phyloP scores from a whole-genome alignment of 495 filamentous ascomycete genomes.

The Cudoniella acicularis region DNA sequence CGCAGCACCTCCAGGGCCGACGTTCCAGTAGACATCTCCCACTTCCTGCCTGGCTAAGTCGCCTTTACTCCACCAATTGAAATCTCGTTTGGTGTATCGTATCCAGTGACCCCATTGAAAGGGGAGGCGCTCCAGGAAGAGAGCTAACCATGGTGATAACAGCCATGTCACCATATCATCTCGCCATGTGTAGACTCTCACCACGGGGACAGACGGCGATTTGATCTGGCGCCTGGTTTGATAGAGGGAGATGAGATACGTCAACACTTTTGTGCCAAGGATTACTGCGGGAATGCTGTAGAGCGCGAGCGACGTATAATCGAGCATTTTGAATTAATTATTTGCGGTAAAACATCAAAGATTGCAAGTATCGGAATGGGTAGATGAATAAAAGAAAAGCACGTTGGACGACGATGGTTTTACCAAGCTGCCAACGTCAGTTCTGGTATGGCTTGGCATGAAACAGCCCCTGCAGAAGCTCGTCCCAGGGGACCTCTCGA shows the following conservation, averaged over 20 bases:
- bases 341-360: too few species aligned
- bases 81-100: conserved; percentile 4
- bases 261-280: not conserved
- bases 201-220: not conserved
- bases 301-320: not conserved
- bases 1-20: conserved; percentile 23
- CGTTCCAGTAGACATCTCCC: conserved; percentile 32
- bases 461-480: too few species aligned
- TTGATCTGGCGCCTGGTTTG: not conserved
- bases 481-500: too few species aligned
- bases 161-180: not conserved
- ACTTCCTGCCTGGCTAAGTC: conserved; percentile 30
- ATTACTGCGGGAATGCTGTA: not conserved
- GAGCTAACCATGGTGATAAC: conserved; percentile 8
- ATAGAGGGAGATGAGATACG: not conserved
- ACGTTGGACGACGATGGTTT: too few species aligned
- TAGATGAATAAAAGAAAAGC: too few species aligned
- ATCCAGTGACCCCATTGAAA: conserved; percentile 9
- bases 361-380: too few species aligned
- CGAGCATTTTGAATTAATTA: not conserved
- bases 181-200: not conserved
- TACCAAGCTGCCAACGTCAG: too few species aligned
- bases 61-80: conserved; percentile 4
- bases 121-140: not conserved
- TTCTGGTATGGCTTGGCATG: too few species aligned